Base-by-base conservation (phyloP, 352 stramenopile genomes). In the Blastocystis sp. region DNA sequence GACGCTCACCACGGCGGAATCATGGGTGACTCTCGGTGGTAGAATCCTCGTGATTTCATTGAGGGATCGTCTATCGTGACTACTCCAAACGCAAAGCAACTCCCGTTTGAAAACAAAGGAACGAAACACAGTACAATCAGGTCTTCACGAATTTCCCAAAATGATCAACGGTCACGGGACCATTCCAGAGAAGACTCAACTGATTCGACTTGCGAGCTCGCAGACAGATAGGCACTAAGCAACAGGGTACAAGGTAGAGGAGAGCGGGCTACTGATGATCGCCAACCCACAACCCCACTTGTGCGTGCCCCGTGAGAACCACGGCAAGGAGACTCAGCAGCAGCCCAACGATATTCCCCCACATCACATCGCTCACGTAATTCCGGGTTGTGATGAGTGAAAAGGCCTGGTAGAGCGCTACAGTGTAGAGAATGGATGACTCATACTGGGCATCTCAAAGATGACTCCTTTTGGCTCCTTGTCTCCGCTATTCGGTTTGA, bases 221-320 rank as follows among this genome's bases (percentile, higher is more conserved):
- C 21, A 60, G 54, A n/a, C 54, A 24, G 7, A 77, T 19, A 61
- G 66, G 66, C 19, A 77, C 45, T 2, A 77, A 43, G n/a, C n/a
- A 57, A 54, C 66, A 77, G 3, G 66, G 66, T 60, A 77, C 66
- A 77, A 77, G 66, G 60, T 77, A 77, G 42, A 77, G 52, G 10
- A 77, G 52, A 19, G 66, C 66, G n/a, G 66, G 66, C 66, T 77
- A 71, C 48, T 48, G 24, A 43, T 28, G 19, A 43, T 38, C 17
- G 48, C 17, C 24, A 17, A 3, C 48, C 4, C 17, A 7, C 54
- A n/a, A 40, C 4, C 21, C 38, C 9, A 77, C 66, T 43, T 77
- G 66, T 34, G 66, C 38, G n/a, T 59, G 34, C 19, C 34, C 10
- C 17, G 60, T 60, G 3, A 77, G 42, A 40, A 59, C 24, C 24